Evolutionary conservation across 768 basidiomycete species (phyloP), one percentile per base, ranked within the genome.

Genomic region (Pleurotus ostreatus): DNA sequence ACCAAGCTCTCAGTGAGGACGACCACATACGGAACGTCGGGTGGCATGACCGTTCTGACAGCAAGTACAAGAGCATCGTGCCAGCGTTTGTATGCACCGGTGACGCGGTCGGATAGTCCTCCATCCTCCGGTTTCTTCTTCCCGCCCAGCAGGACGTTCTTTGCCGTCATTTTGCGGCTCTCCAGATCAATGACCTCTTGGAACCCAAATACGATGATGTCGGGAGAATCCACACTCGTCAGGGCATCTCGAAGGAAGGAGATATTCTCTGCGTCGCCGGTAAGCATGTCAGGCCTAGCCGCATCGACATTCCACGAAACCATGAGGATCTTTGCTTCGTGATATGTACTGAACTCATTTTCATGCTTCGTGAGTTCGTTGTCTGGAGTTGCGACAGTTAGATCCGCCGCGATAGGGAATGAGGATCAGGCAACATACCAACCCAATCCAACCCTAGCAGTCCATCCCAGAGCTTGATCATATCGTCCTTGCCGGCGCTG

Each of bases 141-240:
- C 60, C 85, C 77, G 5, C 88, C 88, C 4, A 96, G 78, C 0
- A 99, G 66, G 23, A 98, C 85, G 16, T 88, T 92, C 72, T 97
- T 95, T 63, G 96, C 96, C 1, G 89, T 86, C 77, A 98, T 86
- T 72, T 86, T 93, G 59, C 92, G 85, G 60, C 84, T 86, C 62
- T 97, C 94, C n/a, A 99, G 81, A 66, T 97, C 94, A 58, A 99
- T 92, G 39, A 98, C 81, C 71, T 98, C 96, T 70, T 99, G 96
- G 70, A 98, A 89, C 1, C 94, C 94, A 63, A 99, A 96, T 3
- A 85, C 82, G 60, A 99, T 88, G 62, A 98, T 86, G 60, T 98
- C 95, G 2, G 96, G 91, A 34, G 71, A 65, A 11, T 90, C 84
- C 38, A 88, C 84, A 63, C 86, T 89, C 3, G 69, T 75, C 9